Evolutionary conservation across 2,329 filamentous ascomycete species (phyloP), one percentile per base, ranked within the genome.

Genomic region (Aspergillus fijiensis): DNA sequence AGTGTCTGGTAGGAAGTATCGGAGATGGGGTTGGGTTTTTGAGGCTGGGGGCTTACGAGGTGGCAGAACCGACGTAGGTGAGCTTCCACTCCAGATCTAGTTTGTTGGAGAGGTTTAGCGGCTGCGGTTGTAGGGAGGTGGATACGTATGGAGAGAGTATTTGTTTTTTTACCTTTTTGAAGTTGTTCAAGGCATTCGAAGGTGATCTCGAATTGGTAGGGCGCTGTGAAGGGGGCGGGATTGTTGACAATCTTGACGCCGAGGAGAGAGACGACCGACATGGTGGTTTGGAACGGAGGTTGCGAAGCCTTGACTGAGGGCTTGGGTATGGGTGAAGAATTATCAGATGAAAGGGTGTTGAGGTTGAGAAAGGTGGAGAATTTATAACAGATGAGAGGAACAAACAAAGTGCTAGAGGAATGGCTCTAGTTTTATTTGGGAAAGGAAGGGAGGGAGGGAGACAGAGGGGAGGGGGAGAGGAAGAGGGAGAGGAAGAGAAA

Each of bases 81-180:
- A 99, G 84, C 80, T 99, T 99, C 95, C 95, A 99, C 80, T 99
- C 95, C 63, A 99, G 88, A 80, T 99, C 95, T 96, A 42, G 16
- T 42, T 42, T n/a, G 16, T 71, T 7, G 14, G 71, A 35, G 49
- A 55, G 49, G 49, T 66, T 70, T 59, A 70, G 62, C 25, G 53
- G 65, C 51, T 50, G 54, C 49, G 51, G 27, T 9, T 25, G 33
- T 27, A 33, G 21, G 19, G 16, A 23, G 33, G 21, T 10, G 33
- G 35, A 29, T 6, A n/a, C 31, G 45, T 14, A 14, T 27, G 27
- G 27, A 27, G 27, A 1, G 10, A 19, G 57, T 23, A 23, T 23
- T 23, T 23, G 2, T 23, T 23, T 23, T n/a, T 7, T 55, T 77
- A 93, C 92, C 93, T 80, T 97, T 97, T 76, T 96, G 91, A 45